Base-by-base conservation (phyloP, 768 basidiomycete genomes). In the Termitomyces sp. region DNA sequence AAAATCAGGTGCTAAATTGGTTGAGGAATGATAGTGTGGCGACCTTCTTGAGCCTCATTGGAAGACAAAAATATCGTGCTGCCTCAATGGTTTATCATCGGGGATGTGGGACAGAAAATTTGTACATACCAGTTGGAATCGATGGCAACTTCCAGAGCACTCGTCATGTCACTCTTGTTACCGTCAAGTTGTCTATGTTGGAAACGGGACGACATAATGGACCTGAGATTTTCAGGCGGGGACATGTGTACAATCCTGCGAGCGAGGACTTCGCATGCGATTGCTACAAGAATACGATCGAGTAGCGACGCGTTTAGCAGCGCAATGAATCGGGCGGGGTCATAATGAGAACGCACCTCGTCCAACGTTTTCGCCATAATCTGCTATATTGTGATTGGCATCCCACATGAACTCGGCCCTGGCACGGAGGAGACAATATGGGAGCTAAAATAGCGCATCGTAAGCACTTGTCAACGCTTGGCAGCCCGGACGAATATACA, bases 121-220 rank as follows among this genome's bases (percentile, higher is more conserved):
- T 21, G 14, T 66, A 38, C 61, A 21, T 65, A 93, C 92, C 93
- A 92, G 63, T 93, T 85, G 53, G 91, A 83, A 69, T 98, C 95
- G 59, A 96, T 91, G n/a, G 95, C 94, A 69, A 87, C 75, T 69
- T 98, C 95, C 42, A 97, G 75, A 8, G 89, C 87, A 64, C 89
- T 92, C 5, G 83, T 76, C 63, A 85, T 80, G 42, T 86, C 87
- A 58, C 89, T 91, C 45, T 75, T 71, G 55, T 91, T 91, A 0
- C 90, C 93, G 65, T 96, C 91, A 35, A 76, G 66, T 66, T 92
- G 86, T 40, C 75, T 71, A 65, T 90, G 85, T 57, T 80, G 79
- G 71, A 85, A 94, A 4, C 95, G 82, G 2, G 82, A 86, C 12
- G 89, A 86, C 86, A 97, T 87, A 58, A 94, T 82, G 4, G 75